Conservation (phyloP, 192 early-diverging fungal species). For the Linderina pennispora region DNA sequence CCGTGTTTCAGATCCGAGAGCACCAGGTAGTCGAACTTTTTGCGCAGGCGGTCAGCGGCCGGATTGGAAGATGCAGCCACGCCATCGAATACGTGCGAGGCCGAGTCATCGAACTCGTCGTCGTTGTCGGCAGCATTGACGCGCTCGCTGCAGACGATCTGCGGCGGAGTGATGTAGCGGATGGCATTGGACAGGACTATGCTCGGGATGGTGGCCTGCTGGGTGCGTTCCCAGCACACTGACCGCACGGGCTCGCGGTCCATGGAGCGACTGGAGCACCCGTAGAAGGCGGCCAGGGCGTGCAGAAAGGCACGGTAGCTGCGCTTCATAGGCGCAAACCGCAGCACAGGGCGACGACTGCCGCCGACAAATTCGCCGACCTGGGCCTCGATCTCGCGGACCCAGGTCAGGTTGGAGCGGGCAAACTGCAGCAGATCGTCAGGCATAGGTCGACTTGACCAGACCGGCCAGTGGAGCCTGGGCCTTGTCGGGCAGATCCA, state of each 20-base stretch:
- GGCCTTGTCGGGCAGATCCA: slow-evolving; percentile 56
- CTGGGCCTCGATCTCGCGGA: slow-evolving; percentile 59
- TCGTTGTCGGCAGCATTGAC: slow-evolving; percentile 9
- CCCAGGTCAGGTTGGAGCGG: slow-evolving; percentile 54
- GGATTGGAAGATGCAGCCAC: not conserved
- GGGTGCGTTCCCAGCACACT: slow-evolving; percentile 47
- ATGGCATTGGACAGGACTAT: slow-evolving; percentile 23
- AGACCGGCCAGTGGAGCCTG: slow-evolving; percentile 33
- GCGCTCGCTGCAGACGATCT: slow-evolving; percentile 32
- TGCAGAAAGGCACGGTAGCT: slow-evolving; percentile 64
- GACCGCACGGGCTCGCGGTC: slow-evolving; percentile 74
- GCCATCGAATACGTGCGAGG: slow-evolving; percentile 20
- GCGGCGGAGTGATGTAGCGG: slow-evolving; percentile 24
- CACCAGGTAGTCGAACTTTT: slow-evolving; percentile 17
- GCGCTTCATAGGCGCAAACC: slow-evolving; percentile 65
- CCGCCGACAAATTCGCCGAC: slow-evolving; percentile 66
- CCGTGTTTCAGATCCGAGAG: slow-evolving; percentile 36
- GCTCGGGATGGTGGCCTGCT: slow-evolving; percentile 26
- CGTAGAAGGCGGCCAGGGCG: slow-evolving; percentile 67
- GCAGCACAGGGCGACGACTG: slow-evolving; percentile 40
- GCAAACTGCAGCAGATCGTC: slow-evolving; percentile 68
- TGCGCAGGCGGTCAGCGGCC: slow-evolving; percentile 23
- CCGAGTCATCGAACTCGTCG: slow-evolving; percentile 23
- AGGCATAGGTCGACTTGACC: slow-evolving; percentile 46
- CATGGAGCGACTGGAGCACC: slow-evolving; percentile 63